Evolutionary conservation across 768 basidiomycete genomes (phyloP), one percentile per base, ranked within the genome.

Genomic region (Baorangia bicolor): DNA sequence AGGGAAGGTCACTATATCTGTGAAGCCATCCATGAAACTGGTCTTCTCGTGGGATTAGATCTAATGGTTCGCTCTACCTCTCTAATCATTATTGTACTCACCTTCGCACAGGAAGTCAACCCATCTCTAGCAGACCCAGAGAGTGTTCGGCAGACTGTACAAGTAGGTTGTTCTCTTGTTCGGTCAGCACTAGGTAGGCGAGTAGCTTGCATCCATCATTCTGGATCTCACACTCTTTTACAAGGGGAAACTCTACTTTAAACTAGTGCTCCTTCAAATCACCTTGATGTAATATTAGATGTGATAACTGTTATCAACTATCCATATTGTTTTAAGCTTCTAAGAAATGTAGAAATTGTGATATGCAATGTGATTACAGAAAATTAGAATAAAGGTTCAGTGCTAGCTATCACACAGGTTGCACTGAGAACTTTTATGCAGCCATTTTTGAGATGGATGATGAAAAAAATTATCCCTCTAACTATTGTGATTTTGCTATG

Each of bases 1-100:
- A 79, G 97, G 60, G 97, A 99, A 69, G 96, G 95, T n/a, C 97
- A 98, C 74, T 98, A 95, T 71, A 94, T 96, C 65, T 94, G 91
- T 61, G 94, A 98, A 74, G 87, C 90, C 6, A 83, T 98, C 40
- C 85, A 85, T 57, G 94, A 97, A 77, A 98, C 95, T 6, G 94
- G 94, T 7, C 81, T 90, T 55, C 82, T 99, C 20, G 94, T 97
- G 25, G 92, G 87, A 0, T 75, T 98, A 23, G 96, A 99, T 73
- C 77, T 99, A 59, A 95, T 99, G 94, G 94, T 90, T 58, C 44
- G 83, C 70, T 21, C 31, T 20, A 12, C 40, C 12, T 50, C 46
- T 38, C 43, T 41, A 7, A 21, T 37, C 27, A 14, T 23, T 38
- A 33, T 21, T 33, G 11, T 27, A 7, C 63, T 69, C 31, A 67